These are phyloP conservation scores for Pythium rishiriense DNA, from an alignment of 352 stramenopile genomes.

Conservation along the genomic window DNA sequence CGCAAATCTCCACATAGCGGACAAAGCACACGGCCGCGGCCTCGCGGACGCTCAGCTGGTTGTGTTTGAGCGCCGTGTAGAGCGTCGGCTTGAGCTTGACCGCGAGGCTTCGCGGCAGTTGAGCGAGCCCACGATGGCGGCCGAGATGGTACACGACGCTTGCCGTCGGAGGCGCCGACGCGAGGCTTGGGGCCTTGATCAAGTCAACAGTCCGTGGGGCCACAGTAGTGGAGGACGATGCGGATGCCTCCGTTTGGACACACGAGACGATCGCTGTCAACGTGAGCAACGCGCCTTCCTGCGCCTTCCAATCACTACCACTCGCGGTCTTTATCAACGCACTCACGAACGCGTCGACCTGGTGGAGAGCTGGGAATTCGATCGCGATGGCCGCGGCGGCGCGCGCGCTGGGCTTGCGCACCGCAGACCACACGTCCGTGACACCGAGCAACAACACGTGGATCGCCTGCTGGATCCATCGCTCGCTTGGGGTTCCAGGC, in stretches of 20 bases:
- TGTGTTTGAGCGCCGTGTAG: conserved; percentile 56
- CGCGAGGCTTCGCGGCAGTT: conserved; percentile 14
- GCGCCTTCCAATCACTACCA: conserved; percentile 40
- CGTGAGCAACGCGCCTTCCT: conserved; percentile 49
- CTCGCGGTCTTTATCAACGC: conserved; percentile 39
- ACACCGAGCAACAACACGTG: conserved; percentile 48
- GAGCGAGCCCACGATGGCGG: conserved; percentile 10
- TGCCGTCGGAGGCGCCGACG: not conserved
- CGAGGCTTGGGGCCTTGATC: not conserved
- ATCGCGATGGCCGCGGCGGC: conserved; percentile 28
- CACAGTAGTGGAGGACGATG: not conserved
- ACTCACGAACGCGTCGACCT: conserved; percentile 45
- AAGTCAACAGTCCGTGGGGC: conserved; percentile 1
- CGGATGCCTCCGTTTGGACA: conserved; percentile 26
- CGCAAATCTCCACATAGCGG: conserved; percentile 47
- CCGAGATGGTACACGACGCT: conserved; percentile 36
- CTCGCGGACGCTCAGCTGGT: conserved; percentile 61
- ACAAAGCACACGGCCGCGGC: conserved; percentile 49
- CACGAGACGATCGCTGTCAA: conserved; percentile 38
- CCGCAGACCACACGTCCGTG: conserved; percentile 70
- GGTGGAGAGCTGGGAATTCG: conserved; percentile 28
- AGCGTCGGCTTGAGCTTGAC: conserved; percentile 50
- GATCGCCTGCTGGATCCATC: conserved; percentile 10
- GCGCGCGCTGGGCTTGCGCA: conserved; percentile 53
- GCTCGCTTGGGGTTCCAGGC: not conserved